These are phyloP conservation scores for Apiospora marii DNA, from an alignment of 2,329 filamentous ascomycete species.

Conservation along the genomic window DNA sequence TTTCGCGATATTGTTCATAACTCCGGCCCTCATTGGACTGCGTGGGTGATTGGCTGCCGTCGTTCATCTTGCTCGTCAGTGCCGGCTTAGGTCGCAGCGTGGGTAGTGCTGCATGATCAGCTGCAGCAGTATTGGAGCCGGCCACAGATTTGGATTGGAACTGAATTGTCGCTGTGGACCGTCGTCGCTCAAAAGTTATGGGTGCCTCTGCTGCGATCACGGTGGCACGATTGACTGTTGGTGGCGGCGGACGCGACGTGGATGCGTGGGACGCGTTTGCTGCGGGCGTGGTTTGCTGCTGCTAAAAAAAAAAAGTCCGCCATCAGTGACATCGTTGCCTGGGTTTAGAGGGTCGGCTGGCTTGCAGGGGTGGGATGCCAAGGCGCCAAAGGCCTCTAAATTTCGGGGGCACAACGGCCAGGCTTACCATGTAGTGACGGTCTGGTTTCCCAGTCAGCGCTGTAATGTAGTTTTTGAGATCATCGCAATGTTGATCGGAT, in stretches of 20 bases:
- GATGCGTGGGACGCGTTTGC: background rate
- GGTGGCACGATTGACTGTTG: background rate
- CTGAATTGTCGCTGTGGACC: background rate
- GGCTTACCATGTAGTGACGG: background rate
- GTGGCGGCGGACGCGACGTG: slow-evolving; percentile 17
- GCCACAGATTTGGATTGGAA: background rate
- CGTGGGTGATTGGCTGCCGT: slow-evolving; percentile 61
- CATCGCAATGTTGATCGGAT: background rate
- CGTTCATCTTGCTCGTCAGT: slow-evolving; percentile 46
- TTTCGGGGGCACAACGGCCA: background rate
- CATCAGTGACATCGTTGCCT: slow-evolving; percentile 19
- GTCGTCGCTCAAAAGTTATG: background rate
- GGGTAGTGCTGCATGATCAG: background rate
- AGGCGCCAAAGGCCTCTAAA: slow-evolving; percentile 1
- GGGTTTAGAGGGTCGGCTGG: background rate
- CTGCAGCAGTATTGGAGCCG: background rate
- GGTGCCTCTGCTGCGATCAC: slow-evolving; percentile 4
- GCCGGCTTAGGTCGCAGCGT: slow-evolving; percentile 3
- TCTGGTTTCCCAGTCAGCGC: slow-evolving; percentile 4
- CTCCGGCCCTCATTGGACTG: slow-evolving; percentile 65
- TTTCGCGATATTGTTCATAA: slow-evolving; percentile 54
- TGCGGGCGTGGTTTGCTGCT: slow-evolving; percentile 3
- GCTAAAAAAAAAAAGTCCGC: background rate
- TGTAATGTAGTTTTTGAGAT: background rate
- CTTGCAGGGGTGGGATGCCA: slow-evolving; percentile 1